Base-by-base conservation (phyloP, 148 eudicot species). In the Cornus suecica region DNA sequence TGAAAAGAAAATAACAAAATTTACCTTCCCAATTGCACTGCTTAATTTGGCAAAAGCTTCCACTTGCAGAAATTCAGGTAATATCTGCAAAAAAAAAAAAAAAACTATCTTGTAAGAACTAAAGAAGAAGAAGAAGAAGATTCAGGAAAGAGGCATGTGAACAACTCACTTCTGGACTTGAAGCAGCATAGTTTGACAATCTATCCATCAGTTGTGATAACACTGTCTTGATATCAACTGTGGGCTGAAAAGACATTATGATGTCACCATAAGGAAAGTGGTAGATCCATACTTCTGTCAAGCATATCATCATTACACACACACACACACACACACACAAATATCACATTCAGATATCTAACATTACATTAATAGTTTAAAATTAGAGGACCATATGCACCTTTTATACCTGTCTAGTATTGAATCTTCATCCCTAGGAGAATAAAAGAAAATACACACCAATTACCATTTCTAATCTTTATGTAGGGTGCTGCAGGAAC, bases 21-120 rank as follows among this genome's bases (percentile, higher is more conserved):
- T 48, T 87, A 95, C 99, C 97, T 93, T 95, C 74, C 97, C 97
- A 66, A 95, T 95, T 78, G 99, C 97, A 83, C 79, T 90, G 85
- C 91, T 95, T 73, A 95, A 81, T 86, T 91, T 95, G 64, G 92
- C 76, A 90, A 95, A 95, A 81, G 99, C 99, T 84, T 95, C 99
- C 77, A 92, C 99, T 90, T 91, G 97, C 75, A 95, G 84, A 72
- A 95, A 91, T 73, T 95, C 99, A 23, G 99, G 97, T 68, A 95
- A 86, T 65, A 92, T 90, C 99, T 95, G 84, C 83, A 86, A 42
- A 76, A 9, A 60, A 68, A 22, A 58, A 28, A 52, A 66, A 67
- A 48, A 76, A 26, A 80, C 67, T 23, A 41, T n/a, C n/a, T 80
- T 79, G 71, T 20, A 52, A 52, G 58, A 52, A 52, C 58, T 20